phyloP scores from a whole-genome alignment of 1,139 yeast genomes.

The Debaryomyces sp. region DNA sequence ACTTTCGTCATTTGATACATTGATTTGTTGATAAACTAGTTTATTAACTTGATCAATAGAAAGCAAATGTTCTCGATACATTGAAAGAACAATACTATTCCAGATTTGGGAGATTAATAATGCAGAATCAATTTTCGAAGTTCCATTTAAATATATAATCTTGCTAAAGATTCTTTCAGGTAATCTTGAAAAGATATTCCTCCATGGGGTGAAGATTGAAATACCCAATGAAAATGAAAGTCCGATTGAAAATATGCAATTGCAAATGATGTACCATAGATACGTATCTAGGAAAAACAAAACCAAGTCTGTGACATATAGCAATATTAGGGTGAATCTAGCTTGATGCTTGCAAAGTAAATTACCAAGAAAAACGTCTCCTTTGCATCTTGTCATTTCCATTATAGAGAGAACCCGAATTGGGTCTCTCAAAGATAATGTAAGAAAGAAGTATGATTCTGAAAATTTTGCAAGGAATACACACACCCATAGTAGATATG shows the following conservation, averaged over 20 bases:
- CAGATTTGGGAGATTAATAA: conserved; percentile 49
- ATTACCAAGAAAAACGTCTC: conserved; percentile 47
- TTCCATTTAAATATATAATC: conserved; percentile 36
- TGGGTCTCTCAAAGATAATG: conserved; percentile 51
- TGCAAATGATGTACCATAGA: conserved; percentile 59
- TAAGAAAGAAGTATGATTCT: conserved; percentile 65
- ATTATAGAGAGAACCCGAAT: conserved; percentile 49
- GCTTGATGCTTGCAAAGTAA: conserved; percentile 45
- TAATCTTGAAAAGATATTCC: conserved; percentile 51
- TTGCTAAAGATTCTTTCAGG: conserved; percentile 55
- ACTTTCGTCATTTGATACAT: conserved; percentile 30
- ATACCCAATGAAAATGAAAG: conserved; percentile 53
- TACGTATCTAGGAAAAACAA: conserved; percentile 57
- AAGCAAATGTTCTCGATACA: conserved; percentile 58
- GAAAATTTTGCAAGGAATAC: conserved; percentile 73
- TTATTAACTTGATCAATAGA: conserved; percentile 53
- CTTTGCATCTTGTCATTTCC: conserved; percentile 42
- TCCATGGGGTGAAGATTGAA: conserved; percentile 62
- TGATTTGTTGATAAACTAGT: conserved; percentile 44
- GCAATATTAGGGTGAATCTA: conserved; percentile 36
- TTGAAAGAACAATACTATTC: conserved; percentile 56
- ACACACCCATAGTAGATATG: conserved; percentile 65
- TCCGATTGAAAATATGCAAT: conserved; percentile 51
- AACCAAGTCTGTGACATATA: conserved; percentile 45
- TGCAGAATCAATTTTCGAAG: conserved; percentile 34